phyloP scores from a whole-genome alignment of 371 early-diverging fungal species.

The Zancudomyces culisetae region DNA sequence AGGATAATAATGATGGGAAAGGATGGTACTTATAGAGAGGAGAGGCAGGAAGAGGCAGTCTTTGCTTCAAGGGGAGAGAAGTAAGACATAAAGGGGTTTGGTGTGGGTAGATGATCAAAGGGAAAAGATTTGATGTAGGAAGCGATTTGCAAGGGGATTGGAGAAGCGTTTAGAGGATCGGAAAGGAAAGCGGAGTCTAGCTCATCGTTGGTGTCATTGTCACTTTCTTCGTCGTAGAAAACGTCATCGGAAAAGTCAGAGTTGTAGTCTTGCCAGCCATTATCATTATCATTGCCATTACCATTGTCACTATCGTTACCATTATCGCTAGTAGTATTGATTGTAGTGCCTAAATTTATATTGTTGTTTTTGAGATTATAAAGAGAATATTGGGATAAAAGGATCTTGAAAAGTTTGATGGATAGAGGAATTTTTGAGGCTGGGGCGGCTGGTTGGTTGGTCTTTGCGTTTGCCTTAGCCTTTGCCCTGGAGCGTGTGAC shows the following conservation, averaged over 20 bases:
- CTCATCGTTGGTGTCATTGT: conserved; percentile 44
- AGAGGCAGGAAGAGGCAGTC: too few species aligned
- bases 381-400: too few species aligned
- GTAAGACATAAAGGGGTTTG: too few species aligned
- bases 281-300: conserved; percentile 28
- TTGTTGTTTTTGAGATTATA: too few species aligned
- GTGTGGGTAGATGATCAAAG: conserved; percentile 38
- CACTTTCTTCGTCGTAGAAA: conserved; percentile 35
- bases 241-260: conserved; percentile 21
- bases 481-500: conserved; percentile 46
- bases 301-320: conserved; percentile 23
- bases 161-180: conserved; percentile 28
- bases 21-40: too few species aligned
- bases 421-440: too few species aligned
- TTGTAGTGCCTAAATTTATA: conserved; percentile 5
- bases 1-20: too few species aligned
- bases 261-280: conserved; percentile 39
- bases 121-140: too few species aligned
- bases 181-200: conserved; percentile 11
- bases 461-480: conserved; percentile 31
- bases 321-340: not conserved
- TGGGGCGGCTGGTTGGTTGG: conserved; percentile 18
- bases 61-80: too few species aligned
- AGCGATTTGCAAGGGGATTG: too few species aligned
- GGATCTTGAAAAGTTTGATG: too few species aligned